Evolutionary conservation across 2,329 filamentous ascomycete species (phyloP), one percentile per base, ranked within the genome.

Genomic region (Colletotrichum eremochloae): DNA sequence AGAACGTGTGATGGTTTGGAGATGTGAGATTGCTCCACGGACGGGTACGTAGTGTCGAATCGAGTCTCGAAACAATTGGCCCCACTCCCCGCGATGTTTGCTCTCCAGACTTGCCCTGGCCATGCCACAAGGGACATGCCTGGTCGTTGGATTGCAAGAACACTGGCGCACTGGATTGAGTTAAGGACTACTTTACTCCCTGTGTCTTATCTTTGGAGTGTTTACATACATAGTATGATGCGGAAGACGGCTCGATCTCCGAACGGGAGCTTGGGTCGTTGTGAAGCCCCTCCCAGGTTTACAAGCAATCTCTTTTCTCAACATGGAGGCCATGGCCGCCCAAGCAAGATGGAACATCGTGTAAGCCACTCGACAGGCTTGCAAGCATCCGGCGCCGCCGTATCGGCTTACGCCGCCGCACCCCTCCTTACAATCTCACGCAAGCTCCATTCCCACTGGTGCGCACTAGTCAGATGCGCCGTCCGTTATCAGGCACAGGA

Each of bases 1-100:
- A 36, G 24, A 24, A 24, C 24, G 24, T 24, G 1, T 24, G 24
- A 24, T 24, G 24, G 24, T 24, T 24, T 24, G 24, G 24, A 24
- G 24, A 24, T 24, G 24, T 24, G 24, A 24, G 24, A 24, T 24
- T 24, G 24, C 24, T 24, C 24, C 24, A 24, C 24, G 24, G 24
- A 61, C 20, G 42, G 33, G 31, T 15, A 55, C 46, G 24, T 44
- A 55, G 46, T 40, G 29, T 71, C 33, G 18, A 55, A 7, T 12
- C 15, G 52, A 55, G 31, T 11, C 52, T n/a, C 31, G 68, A 62
- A 40, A 33, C 15, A 24, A 48, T 36, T 8, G 42, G 55, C 65
- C 36, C 66, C 70, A 70, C 66, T 62, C 60, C 50, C 65, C 70
- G 29, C 67, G 46, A 65, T 70, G 70, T 64, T 70, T 62, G 53